A percentile compares a stretch with the other conserved stretches of the same genome.
Evolutionary conservation across 495 filamentous ascomycete species (phyloP).

Genomic region (Penicillium diatomitis): DNA sequence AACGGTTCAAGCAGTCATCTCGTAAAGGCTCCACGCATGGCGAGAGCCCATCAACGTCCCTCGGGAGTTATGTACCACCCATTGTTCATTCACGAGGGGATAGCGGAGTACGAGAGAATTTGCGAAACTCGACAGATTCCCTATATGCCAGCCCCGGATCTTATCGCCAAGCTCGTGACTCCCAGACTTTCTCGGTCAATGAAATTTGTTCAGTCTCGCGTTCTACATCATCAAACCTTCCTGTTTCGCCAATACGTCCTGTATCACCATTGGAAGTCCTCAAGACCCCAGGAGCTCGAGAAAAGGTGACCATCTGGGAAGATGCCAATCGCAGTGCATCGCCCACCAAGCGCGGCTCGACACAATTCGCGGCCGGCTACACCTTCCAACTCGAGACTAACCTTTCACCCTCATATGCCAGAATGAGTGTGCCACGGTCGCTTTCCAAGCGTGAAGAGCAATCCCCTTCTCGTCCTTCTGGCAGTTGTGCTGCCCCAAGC

Average conservation of each 20-base stretch:
- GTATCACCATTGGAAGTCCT: neutral
- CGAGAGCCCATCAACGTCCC: conserved; percentile 9
- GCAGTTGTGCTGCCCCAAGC: conserved; percentile 6
- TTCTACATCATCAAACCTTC: neutral
- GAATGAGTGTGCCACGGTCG: conserved; percentile 8
- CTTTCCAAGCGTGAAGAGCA: conserved; percentile 4
- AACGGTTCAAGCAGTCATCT: conserved; percentile 13
- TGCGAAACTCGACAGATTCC: conserved; percentile 15
- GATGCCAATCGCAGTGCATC: conserved; percentile 18
- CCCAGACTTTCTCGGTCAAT: conserved; percentile 3
- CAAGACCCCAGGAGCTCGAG: conserved; percentile 2
- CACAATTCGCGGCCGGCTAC: conserved; percentile 5
- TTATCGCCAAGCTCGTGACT: conserved; percentile 3
- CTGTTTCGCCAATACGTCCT: conserved; percentile 1
- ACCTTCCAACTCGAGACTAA: conserved; percentile 8
- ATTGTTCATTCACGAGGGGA: conserved; percentile 12
- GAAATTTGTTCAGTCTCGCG: conserved; percentile 1
- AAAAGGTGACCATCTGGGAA: conserved; percentile 35
- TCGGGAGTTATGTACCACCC: conserved; percentile 7
- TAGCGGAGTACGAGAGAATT: conserved; percentile 20
- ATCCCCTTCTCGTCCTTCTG: conserved; percentile 10
- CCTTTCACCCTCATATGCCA: conserved; percentile 2
- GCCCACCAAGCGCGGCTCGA: conserved; percentile 2
- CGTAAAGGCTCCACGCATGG: conserved; percentile 15
- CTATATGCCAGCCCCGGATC: conserved; percentile 5